These are phyloP conservation scores for Phaeodactylum tricornutum DNA, from an alignment of 108 stramenopile species.

Conservation along the genomic window DNA sequence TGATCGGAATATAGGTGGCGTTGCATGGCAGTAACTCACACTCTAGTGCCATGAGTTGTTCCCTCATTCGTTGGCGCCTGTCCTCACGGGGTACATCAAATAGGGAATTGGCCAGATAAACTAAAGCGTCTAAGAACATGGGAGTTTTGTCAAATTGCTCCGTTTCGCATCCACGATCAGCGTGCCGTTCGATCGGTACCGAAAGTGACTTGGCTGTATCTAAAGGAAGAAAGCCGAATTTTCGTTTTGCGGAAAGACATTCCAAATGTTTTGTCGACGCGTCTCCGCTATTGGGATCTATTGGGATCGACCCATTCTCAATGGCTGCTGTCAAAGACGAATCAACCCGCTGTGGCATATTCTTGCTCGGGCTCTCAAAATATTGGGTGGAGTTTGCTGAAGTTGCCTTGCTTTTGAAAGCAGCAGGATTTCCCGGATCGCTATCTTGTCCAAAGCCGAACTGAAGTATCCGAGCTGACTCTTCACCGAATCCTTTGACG, in stretches of 20 bases:
- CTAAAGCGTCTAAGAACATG: slow-evolving; percentile 66
- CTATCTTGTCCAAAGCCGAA: slow-evolving; percentile 30
- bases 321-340: slow-evolving; percentile 42
- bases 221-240: slow-evolving; percentile 51
- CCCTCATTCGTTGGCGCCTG: slow-evolving; percentile 41
- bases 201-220: neutral
- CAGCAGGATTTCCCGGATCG: slow-evolving; percentile 3
- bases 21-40: slow-evolving; percentile 68
- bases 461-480: slow-evolving; percentile 40
- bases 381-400: neutral
- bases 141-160: slow-evolving; percentile 61
- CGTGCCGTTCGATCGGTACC: too few relatives aligned
- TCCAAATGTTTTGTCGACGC: slow-evolving; percentile 55
- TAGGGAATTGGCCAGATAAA: slow-evolving; percentile 62
- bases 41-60: slow-evolving; percentile 47
- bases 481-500: slow-evolving; percentile 57
- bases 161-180: slow-evolving; percentile 15
- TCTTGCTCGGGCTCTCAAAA: neutral
- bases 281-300: slow-evolving; percentile 47
- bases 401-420: too few relatives aligned
- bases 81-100: slow-evolving; percentile 39
- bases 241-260: slow-evolving; percentile 32
- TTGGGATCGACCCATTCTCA: slow-evolving; percentile 46
- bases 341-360: neutral
- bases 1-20: slow-evolving; percentile 42